Percentiles rank a stretch among this genome's conserved stretches.
Conservation (phyloP, 2,329 filamentous ascomycete genomes). For the Xylariales sp. region DNA sequence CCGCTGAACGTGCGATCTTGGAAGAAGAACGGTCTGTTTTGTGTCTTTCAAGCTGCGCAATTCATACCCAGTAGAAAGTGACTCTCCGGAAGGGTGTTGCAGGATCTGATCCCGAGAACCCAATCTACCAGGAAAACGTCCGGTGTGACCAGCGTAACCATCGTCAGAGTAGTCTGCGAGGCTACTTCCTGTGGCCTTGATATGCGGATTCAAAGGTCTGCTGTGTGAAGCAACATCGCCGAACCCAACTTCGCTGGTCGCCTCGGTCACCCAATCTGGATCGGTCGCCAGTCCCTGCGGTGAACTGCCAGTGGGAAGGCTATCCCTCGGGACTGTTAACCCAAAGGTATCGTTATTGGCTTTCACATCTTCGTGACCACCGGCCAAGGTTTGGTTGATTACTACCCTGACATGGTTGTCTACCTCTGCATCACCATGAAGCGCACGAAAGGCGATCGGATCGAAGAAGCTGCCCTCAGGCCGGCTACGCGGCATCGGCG, state of each 20-base stretch:
- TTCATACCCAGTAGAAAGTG: constrained; percentile 10
- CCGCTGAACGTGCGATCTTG: constrained; percentile 2
- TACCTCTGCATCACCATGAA: neutral
- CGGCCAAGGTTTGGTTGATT: constrained; percentile 12
- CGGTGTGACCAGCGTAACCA: constrained; percentile 10
- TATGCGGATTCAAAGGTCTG: neutral
- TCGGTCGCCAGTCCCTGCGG: constrained; percentile 21
- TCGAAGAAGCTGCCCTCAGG: constrained; percentile 10
- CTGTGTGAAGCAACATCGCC: constrained; percentile 13
- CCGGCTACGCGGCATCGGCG: too few relatives aligned
- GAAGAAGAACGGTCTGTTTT: constrained; percentile 14
- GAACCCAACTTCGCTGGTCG: constrained; percentile 24
- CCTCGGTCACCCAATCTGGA: constrained; percentile 35
- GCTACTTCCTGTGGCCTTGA: constrained; percentile 34
- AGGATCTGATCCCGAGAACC: constrained; percentile 17
- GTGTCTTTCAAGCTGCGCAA: constrained; percentile 14
- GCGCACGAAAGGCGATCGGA: constrained; percentile 4
- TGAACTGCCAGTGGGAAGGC: neutral
- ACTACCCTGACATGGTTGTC: constrained; percentile 15
- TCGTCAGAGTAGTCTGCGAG: constrained; percentile 40
- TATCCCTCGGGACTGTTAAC: neutral
- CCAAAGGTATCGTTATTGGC: constrained; percentile 3
- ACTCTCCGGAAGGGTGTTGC: constrained; percentile 11
- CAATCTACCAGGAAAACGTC: constrained; percentile 6
- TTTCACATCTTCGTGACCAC: neutral